Evolutionary conservation across 83 land plant species (phyloP), one percentile per base, ranked within the genome.

Genomic region (Thuja plicata): DNA sequence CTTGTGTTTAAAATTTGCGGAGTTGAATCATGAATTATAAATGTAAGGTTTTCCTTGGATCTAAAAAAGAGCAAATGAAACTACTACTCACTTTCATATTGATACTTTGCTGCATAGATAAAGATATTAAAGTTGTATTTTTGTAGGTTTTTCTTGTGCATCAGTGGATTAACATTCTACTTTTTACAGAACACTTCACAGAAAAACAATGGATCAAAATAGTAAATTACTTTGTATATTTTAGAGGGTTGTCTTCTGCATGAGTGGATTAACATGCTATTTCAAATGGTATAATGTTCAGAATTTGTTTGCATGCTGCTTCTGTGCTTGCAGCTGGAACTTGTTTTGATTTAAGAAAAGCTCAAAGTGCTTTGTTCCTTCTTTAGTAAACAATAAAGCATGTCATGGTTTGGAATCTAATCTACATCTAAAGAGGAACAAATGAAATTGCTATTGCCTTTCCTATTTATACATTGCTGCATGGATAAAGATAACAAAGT

Each of bases 291-390:
- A n/a, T n/a, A 46, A 40, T 45, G 7, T 8, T 82, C 84, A 83
- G 13, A 3, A 2, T n/a, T 46, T 15, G 17, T 83, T 83, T 83
- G 34, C 12, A 7, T 83, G 85, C 52, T 45, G 12, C 48, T 82
- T 46, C 35, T 86, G 73, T 86, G 66, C 40, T 87, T 90, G 88
- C 99, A 98, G 99, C 92, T 96, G 85, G 99, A 98, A 90, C 93
- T 94, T 89, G 96, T 97, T 37, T 86, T 98, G 79, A 89, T 97
- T 84, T 98, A 97, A 30, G 99, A 98, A 88, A 98, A 95, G 87
- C 91, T 98, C 85, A 95, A 97, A 90, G 99, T 97, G 90, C 93
- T 98, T 71, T 97, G 99, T 19, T 90, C 98, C 16, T 91, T 98
- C 86, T 62, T 1, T 5, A 62, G 71, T 19, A 62, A 62, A 24